phyloP scores from a whole-genome alignment of 805 yeast species.

The Wickerhamiella allomyrinae region DNA sequence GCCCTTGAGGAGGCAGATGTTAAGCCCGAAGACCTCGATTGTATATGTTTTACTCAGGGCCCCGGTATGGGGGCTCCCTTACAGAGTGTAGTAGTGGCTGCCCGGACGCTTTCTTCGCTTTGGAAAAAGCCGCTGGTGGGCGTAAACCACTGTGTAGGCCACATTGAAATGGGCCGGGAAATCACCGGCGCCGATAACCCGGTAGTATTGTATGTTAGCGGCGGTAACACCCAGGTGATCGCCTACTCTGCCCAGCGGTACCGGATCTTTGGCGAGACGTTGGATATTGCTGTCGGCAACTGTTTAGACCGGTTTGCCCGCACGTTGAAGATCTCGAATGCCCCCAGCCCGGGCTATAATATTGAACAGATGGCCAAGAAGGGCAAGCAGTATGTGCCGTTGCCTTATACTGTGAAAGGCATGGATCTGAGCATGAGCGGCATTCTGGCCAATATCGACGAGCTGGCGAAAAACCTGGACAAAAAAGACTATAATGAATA shows the following conservation, averaged over 20 bases:
- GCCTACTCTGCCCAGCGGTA: constrained; percentile 90
- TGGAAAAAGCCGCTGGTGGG: constrained; percentile 83
- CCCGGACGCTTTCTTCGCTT: constrained; percentile 65
- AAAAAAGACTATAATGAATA: constrained; percentile 40
- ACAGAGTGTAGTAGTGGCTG: constrained; percentile 84
- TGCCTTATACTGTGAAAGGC: constrained; percentile 96
- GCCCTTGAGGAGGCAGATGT: constrained; percentile 54
- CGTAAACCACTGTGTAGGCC: constrained; percentile 95
- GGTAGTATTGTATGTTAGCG: constrained; percentile 91
- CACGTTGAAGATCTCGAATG: constrained; percentile 72
- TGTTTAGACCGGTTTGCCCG: constrained; percentile 94
- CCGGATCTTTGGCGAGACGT: constrained; percentile 97
- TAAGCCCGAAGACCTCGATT: constrained; percentile 26
- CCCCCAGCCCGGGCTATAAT: constrained; percentile 95
- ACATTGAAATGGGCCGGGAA: constrained; percentile 97
- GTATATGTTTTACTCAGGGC: constrained; percentile 88
- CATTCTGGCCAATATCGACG: constrained; percentile 71
- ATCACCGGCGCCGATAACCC: constrained; percentile 97
- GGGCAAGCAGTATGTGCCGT: constrained; percentile 42
- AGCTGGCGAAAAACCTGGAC: constrained; percentile 52
- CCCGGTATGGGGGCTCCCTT: constrained; percentile 99
- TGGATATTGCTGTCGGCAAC: constrained; percentile 95
- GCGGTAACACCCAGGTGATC: constrained; percentile 96
- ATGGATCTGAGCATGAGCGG: constrained; percentile 98
- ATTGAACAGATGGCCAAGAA: constrained; percentile 82